Conservation (phyloP, 192 early-diverging fungal species). For the Coemansia erecta region DNA sequence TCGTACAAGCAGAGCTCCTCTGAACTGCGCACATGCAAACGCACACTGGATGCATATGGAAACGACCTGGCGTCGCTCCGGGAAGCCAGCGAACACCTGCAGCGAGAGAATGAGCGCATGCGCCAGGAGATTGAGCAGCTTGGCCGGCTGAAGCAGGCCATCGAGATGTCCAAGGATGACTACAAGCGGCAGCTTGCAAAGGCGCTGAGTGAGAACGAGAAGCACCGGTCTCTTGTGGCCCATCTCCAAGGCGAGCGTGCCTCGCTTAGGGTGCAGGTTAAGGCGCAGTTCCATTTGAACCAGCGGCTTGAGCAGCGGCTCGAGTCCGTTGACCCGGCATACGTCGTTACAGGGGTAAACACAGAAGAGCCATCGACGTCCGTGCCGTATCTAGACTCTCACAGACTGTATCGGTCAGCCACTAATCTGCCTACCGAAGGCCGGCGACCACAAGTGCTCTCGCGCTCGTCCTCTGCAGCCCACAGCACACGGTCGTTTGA, state of each 20-base stretch:
- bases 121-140: constrained; percentile 30
- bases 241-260: constrained; percentile 46
- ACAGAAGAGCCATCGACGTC: neutral
- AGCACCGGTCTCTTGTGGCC: constrained; percentile 25
- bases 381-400: neutral
- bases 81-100: constrained; percentile 12
- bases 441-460: neutral
- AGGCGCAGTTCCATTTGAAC: constrained; percentile 47
- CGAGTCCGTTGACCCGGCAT: constrained; percentile 22
- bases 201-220: constrained; percentile 34
- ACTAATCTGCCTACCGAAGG: neutral
- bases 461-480: constrained; percentile 32
- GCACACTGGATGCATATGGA: constrained; percentile 29
- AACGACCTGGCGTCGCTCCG: constrained; percentile 27
- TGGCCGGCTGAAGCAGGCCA: constrained; percentile 21
- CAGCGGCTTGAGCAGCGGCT: constrained; percentile 51
- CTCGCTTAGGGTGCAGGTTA: constrained; percentile 39
- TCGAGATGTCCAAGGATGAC: constrained; percentile 53
- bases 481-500: constrained; percentile 39
- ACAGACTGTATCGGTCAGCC: neutral
- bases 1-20: constrained; percentile 20
- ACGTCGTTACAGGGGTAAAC: constrained; percentile 2
- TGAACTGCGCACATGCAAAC: constrained; percentile 23
- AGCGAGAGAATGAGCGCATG: constrained; percentile 20
- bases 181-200: constrained; percentile 44